Evolutionary conservation across 2,329 filamentous ascomycete genomes (phyloP), one percentile per base, ranked within the genome.

Genomic region (Graphiopsis chlorocephala): DNA sequence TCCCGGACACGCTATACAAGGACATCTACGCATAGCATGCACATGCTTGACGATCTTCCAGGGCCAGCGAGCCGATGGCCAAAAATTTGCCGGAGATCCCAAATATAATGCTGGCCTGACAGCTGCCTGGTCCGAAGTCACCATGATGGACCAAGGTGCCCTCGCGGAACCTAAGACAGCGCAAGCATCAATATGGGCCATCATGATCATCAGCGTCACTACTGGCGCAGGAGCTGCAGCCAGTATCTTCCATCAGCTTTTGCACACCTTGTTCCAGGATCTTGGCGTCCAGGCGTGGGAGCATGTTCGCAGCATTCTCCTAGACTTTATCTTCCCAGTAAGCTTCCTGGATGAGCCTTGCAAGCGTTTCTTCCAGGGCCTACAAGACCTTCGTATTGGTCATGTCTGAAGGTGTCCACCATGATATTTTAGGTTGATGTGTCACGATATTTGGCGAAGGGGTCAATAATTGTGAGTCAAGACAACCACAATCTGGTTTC

Each of bases 241-340:
- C 1, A 64, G 55, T 35, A 59, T 64, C 31, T 64, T 64, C 52
- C 62, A 64, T 33, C 67, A 69, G 56, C 60, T 70, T 17, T 33
- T 74, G 17, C 61, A 62, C 31, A 65, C 61, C 2, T 48, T 75
- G 48, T 68, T 74, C 56, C 67, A 69, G 29, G 69, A 74, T 59
- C 59, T 75, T 35, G 70, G 74, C 57, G 64, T 76, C 20, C 64
- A 61, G 25, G 69, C 70, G 8, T 76, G 74, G 74, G 72, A 72
- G 42, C 69, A 74, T 50, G 72, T 76, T 7, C 70, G 74, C 17
- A 71, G 68, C 11, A 70, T 76, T 10, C 48, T 76, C 50, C 66
- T 74, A 15, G 72, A 73, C 25, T 76, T 76, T 66, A 75, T 75
- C 33, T 76, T 74, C 58, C 74, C 74, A 10, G 73, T 71, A 47